Base-by-base conservation (phyloP, 352 stramenopile species). In the Pythium oligandrum region DNA sequence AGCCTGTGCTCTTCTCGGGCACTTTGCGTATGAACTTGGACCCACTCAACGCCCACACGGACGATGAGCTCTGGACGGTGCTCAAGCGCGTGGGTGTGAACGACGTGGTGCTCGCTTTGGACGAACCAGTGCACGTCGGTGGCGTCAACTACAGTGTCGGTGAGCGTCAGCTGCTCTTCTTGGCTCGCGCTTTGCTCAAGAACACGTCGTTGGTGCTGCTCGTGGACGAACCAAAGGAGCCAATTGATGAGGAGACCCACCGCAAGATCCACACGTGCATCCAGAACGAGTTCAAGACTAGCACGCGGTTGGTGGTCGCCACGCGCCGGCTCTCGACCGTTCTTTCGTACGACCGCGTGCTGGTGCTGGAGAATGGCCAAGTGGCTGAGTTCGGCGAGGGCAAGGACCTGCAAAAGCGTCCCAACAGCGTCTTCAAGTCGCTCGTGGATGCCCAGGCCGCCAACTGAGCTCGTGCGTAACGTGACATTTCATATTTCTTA, bases 201-300 rank as follows among this genome's bases (percentile, higher is more conserved):
- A 86, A 92, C 26, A 26, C 17, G 17, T 78, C 85, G 3, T 90
- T 91, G 39, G 72, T 99, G 36, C 83, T 99, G 37, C 65, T 99
- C 2, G 97, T 99, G 82, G 97, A 99, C 58, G 97, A 99, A 70
- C 96, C 97, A 2, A 99, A 96, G 6, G 89, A 89, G 10, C 93
- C 84, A 6, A 95, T 96, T 44, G 90, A 97, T 55, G 78, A 66
- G 6, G 82, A 91, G 52, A 96, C 83, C 3, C 93, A 98, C 69
- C 70, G 77, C 45, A 90, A 93, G 55, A 96, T 97, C 53, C 86
- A 95, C 66, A 68, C 48, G 75, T 93, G 55, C 51, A 68, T 68
- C 44, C 61, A 51, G 38, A 7, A 63, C 35, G 61, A 68, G 55
- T 73, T 73, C 48, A 66, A 83, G 31, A 68, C 90, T 35, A 98